A percentile compares a stretch with the other conserved stretches of the same genome.
Conservation (phyloP, 176 grass and related monocot species). For the Cenchrus fungigraminus region DNA sequence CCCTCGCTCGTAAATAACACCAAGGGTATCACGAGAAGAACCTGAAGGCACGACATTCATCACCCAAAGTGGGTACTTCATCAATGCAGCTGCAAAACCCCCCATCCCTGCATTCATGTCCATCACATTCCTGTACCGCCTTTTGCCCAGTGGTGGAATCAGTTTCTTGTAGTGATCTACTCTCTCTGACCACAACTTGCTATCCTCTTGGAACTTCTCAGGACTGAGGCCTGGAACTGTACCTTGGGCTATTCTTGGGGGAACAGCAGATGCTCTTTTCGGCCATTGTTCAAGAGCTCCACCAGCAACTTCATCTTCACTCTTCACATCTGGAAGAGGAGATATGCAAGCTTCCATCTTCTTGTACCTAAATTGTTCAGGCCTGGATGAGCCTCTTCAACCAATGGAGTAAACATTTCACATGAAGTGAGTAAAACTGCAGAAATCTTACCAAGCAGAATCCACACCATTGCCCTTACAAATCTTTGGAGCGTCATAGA, state of each 20-base stretch:
- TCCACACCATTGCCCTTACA: conserved; percentile 64
- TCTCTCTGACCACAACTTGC: conserved; percentile 69
- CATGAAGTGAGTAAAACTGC: not conserved
- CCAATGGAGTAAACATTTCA: conserved; percentile 15
- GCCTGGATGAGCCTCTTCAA: conserved; percentile 15
- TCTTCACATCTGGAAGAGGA: conserved; percentile 65
- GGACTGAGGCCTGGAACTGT: conserved; percentile 57
- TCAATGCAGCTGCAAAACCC: conserved; percentile 62
- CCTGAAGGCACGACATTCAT: conserved; percentile 73
- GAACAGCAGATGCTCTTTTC: conserved; percentile 60
- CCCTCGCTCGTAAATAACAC: conserved; percentile 80
- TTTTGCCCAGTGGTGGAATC: conserved; percentile 65
- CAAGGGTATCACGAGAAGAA: conserved; percentile 47
- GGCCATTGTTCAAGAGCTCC: conserved; percentile 79
- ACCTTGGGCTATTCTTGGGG: conserved; percentile 58
- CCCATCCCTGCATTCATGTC: conserved; percentile 76
- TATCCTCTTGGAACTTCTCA: conserved; percentile 66
- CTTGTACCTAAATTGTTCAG: conserved; percentile 50
- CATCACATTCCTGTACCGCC: conserved; percentile 79
- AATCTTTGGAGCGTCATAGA: conserved; percentile 53
- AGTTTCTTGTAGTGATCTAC: conserved; percentile 69
- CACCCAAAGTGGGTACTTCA: conserved; percentile 76
- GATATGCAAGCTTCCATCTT: conserved; percentile 90
- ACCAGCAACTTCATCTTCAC: conserved; percentile 57
- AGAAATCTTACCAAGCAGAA: conserved; percentile 68